Conservation (phyloP, 805 yeast species). For the Myxozyma nipponensis region DNA sequence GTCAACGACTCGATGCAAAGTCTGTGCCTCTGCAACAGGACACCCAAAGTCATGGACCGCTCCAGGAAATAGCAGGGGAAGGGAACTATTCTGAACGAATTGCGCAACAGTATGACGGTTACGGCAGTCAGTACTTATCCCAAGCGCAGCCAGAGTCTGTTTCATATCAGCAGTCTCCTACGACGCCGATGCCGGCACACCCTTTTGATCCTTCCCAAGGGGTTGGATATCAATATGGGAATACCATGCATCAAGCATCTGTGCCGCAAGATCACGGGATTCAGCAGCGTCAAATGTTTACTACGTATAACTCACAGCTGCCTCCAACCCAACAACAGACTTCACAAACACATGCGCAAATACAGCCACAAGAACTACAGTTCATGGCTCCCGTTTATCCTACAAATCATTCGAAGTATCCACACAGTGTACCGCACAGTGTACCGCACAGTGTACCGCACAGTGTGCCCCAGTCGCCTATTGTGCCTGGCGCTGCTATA, state of each 20-base stretch:
- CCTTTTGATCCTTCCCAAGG: neutral
- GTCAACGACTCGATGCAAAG: neutral
- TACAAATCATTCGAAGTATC: neutral
- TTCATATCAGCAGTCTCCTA: neutral
- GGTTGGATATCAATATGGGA: neutral
- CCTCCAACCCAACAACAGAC: neutral
- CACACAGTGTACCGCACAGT: neutral
- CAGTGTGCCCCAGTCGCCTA: slow-evolving; percentile 1
- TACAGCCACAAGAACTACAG: slow-evolving; percentile 1
- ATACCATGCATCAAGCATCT: neutral
- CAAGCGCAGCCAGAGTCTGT: neutral
- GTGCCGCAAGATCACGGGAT: neutral
- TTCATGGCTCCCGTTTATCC: neutral
- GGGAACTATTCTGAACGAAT: neutral
- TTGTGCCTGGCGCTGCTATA: neutral
- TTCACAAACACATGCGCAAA: slow-evolving; percentile 1
- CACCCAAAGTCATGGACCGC: neutral
- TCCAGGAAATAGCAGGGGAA: neutral
- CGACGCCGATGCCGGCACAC: neutral
- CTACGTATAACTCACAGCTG: neutral
- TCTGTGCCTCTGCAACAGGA: neutral
- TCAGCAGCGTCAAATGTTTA: neutral
- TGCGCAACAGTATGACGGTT: neutral
- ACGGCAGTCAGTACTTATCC: neutral
- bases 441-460: neutral